Conservation (phyloP, 2,329 filamentous ascomycete species). For the Dryadomyces quercus-mongolicae region DNA sequence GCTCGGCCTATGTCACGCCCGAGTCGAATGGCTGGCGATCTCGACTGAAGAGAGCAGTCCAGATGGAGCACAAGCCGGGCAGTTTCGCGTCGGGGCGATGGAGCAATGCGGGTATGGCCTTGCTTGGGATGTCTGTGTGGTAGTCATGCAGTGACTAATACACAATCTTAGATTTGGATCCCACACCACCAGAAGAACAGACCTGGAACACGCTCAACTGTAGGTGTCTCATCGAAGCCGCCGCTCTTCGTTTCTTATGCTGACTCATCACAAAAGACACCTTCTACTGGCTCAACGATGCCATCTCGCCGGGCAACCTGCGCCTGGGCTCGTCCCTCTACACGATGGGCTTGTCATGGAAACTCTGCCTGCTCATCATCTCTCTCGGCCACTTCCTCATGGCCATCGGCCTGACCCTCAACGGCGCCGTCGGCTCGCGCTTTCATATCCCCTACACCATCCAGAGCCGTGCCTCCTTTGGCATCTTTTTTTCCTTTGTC, state of each 20-base stretch:
- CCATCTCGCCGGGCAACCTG: not conserved
- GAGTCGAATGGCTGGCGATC: not conserved
- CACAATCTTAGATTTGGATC: slow-evolving; percentile 6
- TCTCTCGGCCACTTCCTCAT: slow-evolving; percentile 43
- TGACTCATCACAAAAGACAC: too few species aligned
- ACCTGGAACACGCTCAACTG: slow-evolving; percentile 6
- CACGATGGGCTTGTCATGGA: not conserved
- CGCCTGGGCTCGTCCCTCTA: not conserved
- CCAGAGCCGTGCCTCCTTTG: slow-evolving; percentile 21
- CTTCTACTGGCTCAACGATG: slow-evolving; percentile 7
- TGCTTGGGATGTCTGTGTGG: too few species aligned
- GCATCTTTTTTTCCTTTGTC: slow-evolving; percentile 21
- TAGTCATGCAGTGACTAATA: too few species aligned
- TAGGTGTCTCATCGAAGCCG: not conserved
- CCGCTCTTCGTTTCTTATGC: not conserved
- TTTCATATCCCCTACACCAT: slow-evolving; percentile 25
- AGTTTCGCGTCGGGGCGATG: not conserved
- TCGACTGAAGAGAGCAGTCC: not conserved
- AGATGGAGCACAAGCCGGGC: not conserved
- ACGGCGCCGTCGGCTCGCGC: slow-evolving; percentile 22
- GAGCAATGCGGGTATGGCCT: slow-evolving; percentile 1
- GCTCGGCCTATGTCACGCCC: not conserved
- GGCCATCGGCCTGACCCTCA: slow-evolving; percentile 28
- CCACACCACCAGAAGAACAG: slow-evolving; percentile 7
- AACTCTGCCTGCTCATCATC: slow-evolving; percentile 3